These are phyloP conservation scores for Rhododendron ferrugineum DNA, from an alignment of 148 eudicot species.

Conservation along the genomic window DNA sequence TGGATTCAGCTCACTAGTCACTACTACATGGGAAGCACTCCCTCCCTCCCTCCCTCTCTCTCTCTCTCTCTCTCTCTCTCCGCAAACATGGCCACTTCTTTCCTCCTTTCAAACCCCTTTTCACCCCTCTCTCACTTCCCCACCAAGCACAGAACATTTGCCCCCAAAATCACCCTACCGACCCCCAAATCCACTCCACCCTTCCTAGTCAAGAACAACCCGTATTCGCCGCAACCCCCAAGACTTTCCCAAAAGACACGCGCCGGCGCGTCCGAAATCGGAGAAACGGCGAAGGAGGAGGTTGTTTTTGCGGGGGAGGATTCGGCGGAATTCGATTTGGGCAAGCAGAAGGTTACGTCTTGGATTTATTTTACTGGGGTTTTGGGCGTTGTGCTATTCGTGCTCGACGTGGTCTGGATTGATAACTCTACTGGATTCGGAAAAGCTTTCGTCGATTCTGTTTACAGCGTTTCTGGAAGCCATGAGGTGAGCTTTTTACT, in stretches of 20 bases:
- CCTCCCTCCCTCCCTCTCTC: no score
- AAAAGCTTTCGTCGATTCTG: constrained; percentile 36
- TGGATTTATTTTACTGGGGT: constrained; percentile 72
- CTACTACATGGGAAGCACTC: no score
- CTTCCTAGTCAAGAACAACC: background rate
- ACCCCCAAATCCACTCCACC: background rate
- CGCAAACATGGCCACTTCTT: constrained; percentile 50
- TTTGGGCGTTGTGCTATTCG: constrained; percentile 71
- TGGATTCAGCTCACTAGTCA: no score
- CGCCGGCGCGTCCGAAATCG: constrained; percentile 29
- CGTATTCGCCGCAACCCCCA: background rate
- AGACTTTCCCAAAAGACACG: constrained; percentile 16
- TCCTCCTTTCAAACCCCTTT: constrained; percentile 44
- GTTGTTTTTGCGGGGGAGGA: constrained; percentile 61
- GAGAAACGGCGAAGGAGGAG: constrained; percentile 29
- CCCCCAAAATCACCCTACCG: background rate
- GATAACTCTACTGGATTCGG: constrained; percentile 74
- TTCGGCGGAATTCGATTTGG: constrained; percentile 60
- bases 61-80: background rate
- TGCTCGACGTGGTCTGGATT: constrained; percentile 67
- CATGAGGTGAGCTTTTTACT: constrained; percentile 53
- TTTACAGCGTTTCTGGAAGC: constrained; percentile 47
- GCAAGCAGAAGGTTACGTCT: constrained; percentile 64
- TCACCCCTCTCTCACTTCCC: constrained; percentile 17
- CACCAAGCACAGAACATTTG: constrained; percentile 15